phyloP scores from a whole-genome alignment of 2,329 filamentous ascomycete species.

The Fusarium metavorans region DNA sequence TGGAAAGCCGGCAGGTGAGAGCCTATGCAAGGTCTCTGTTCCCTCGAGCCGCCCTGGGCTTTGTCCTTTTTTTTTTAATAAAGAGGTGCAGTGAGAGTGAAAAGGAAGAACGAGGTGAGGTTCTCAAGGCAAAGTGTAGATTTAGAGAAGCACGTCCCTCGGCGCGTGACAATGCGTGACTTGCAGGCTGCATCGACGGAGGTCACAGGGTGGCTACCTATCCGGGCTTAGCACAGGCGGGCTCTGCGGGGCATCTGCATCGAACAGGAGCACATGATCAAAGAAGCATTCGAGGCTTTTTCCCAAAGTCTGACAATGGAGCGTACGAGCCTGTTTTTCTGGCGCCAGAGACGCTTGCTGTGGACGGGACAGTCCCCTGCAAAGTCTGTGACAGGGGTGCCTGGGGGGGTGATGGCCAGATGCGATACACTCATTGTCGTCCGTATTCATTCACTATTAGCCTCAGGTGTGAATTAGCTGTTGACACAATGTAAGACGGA shows the following conservation, averaged over 20 bases:
- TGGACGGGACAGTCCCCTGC: background rate
- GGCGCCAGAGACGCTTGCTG: constrained; percentile 2
- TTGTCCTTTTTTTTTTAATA: background rate
- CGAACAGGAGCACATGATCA: constrained; percentile 40
- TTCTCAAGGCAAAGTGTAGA: constrained; percentile 13
- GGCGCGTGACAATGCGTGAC: constrained; percentile 43
- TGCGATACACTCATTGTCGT: background rate
- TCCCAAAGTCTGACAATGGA: constrained; percentile 29
- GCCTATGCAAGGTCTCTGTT: constrained; percentile 2
- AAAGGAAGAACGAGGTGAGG: background rate
- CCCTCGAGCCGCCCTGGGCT: background rate
- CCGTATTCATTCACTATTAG: background rate
- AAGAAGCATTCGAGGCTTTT: constrained; percentile 32
- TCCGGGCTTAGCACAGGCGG: constrained; percentile 28
- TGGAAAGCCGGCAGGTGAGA: background rate
- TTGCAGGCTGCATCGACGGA: constrained; percentile 31
- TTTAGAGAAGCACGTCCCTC: constrained; percentile 35
- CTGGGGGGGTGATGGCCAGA: background rate
- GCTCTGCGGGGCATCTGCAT: constrained; percentile 27
- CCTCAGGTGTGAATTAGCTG: background rate
- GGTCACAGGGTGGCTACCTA: constrained; percentile 35
- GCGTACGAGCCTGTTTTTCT: constrained; percentile 1
- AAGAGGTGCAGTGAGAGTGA: background rate
- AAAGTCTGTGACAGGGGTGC: background rate
- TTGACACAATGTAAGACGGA: background rate